Evolutionary conservation across 345 rosid species (phyloP), one percentile per base, ranked within the genome.

Genomic region (Lepidium aucheri): DNA sequence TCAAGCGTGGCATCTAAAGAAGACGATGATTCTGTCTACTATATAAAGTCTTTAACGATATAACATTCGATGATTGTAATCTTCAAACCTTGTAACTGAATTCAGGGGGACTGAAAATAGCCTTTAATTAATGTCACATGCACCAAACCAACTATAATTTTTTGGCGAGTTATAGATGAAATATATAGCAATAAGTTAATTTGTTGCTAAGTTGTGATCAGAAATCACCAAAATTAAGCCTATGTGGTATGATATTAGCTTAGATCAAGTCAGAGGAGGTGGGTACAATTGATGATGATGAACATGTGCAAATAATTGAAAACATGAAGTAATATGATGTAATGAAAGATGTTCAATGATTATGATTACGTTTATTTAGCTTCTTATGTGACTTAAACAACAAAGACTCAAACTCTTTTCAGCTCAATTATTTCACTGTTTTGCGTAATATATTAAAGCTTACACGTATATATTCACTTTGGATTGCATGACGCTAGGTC

Each of bases 231-330:
- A 24, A 24, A 24, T 1, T 24, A 24, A 24, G 26, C 26, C 26
- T 24, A 4, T 26, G 1, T 26, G 5, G 5, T 26, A 26, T 26
- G 5, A 26, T 26, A 26, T 26, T 26, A 26, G 30, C 2, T 63
- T 45, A 47, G 75, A 72, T 72, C 5, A 46, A 72, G 70, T 72
- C 76, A 72, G 70, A 64, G 70, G 45, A 56, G 16, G 70, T 72
- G 38, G 76, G 65, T 65, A 33, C 53, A 57, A 22, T 8, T 39
- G 65, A 64, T 64, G 76, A 72, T 72, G 70, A 9, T 56, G 14
- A 39, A 26, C 65, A 64, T 72, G 70, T 72, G 70, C 60, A 64
- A 72, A 72, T 72, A 65, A 72, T 72, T 72, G 70, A 47, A 32
- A 11, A 47, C 56, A 32, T 42, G 28, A 63, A 63, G 50, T 1